A percentile compares a stretch with the other conserved stretches of the same genome.
Conservation (phyloP, 2,329 filamentous ascomycete species). For the Paramyrothecium roridum region DNA sequence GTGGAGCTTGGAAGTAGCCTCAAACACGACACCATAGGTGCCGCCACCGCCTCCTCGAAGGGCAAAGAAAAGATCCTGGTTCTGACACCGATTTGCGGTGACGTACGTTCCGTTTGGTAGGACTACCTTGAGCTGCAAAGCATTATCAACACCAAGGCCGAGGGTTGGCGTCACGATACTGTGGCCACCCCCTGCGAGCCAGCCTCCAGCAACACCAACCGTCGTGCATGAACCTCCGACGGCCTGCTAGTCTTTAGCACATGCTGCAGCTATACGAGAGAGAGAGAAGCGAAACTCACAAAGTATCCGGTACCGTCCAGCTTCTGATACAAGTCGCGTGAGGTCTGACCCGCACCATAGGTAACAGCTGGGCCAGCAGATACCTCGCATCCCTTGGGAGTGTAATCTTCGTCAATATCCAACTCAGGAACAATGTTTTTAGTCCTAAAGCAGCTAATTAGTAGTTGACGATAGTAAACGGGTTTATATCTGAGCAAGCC, state of each 20-base stretch:
- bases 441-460: not conserved
- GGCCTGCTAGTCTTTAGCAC: too few species aligned
- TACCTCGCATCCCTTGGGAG: conserved; percentile 1
- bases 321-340: not conserved
- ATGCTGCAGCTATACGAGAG: too few species aligned
- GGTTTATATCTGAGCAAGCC: too few species aligned
- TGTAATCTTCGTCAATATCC: conserved; percentile 3
- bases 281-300: not conserved
- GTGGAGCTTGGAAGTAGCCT: conserved; percentile 23
- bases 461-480: too few species aligned
- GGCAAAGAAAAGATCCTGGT: conserved; percentile 48
- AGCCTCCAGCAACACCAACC: conserved; percentile 22
- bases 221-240: conserved; percentile 9
- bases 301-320: not conserved
- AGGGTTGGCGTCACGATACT: conserved; percentile 40
- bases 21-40: conserved; percentile 39
- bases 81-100: conserved; percentile 32
- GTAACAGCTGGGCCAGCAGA: conserved; percentile 6
- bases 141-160: conserved; percentile 36
- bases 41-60: conserved; percentile 41
- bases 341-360: conserved; percentile 2
- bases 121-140: conserved; percentile 28
- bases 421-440: conserved; percentile 4
- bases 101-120: conserved; percentile 38
- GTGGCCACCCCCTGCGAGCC: conserved; percentile 42